These are phyloP conservation scores for Arabis hirsuta DNA, from an alignment of 345 rosid species.

Conservation along the genomic window DNA sequence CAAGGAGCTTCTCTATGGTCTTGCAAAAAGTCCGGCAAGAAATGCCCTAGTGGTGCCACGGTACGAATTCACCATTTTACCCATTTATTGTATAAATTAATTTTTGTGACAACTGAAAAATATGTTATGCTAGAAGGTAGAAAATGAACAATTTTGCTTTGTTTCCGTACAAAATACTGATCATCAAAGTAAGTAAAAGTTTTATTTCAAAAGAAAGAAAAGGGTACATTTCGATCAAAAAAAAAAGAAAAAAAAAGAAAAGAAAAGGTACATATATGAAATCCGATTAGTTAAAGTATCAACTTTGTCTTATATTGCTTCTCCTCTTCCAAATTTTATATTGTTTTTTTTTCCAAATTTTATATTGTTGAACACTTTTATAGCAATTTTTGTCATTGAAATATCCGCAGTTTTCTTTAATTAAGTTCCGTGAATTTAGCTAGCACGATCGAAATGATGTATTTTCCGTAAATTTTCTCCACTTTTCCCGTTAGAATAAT, in stretches of 20 bases:
- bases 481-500: conserved; percentile 3
- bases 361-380: neutral
- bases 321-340: neutral
- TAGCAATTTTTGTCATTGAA: neutral
- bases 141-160: conserved; percentile 10
- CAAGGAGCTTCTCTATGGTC: conserved; percentile 69
- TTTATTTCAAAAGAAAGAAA: neutral
- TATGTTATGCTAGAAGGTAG: neutral
- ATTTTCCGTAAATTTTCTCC: conserved; percentile 16
- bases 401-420: conserved; percentile 4
- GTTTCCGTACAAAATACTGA: neutral
- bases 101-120: no score
- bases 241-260: no score
- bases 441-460: conserved; percentile 25
- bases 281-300: neutral
- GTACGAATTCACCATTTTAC: conserved; percentile 42
- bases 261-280: neutral
- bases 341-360: neutral
- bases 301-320: conserved; percentile 9
- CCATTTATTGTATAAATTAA: neutral
- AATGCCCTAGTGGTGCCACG: conserved; percentile 71
- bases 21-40: conserved; percentile 61
- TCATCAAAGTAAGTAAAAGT: neutral
- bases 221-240: neutral
- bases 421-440: neutral